Percentiles rank a stretch among this genome's conserved stretches.
These are phyloP conservation scores for Paradendryphiella salina DNA, from an alignment of 2,329 filamentous ascomycete genomes.

Conservation along the genomic window DNA sequence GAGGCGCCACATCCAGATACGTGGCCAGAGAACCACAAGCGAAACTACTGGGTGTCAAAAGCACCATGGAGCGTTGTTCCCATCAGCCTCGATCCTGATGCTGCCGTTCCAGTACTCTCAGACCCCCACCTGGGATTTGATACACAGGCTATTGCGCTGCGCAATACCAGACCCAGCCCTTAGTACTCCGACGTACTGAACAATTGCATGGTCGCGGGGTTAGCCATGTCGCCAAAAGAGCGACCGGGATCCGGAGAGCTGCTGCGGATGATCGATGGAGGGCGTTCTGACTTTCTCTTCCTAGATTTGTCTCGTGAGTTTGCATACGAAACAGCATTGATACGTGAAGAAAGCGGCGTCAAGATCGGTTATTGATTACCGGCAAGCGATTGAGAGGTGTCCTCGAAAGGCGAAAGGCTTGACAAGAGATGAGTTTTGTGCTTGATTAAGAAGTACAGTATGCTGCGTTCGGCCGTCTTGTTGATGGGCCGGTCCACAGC, in stretches of 20 bases:
- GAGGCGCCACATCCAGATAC: background rate
- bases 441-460: too few species aligned
- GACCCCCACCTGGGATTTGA: constrained; percentile 1
- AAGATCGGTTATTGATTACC: too few species aligned
- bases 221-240: constrained; percentile 13
- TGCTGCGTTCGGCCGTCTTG: too few species aligned
- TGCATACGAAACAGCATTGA: background rate
- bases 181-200: constrained; percentile 24
- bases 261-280: background rate
- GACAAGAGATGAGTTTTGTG: too few species aligned
- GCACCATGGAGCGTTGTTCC: constrained; percentile 13
- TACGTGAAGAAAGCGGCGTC: background rate
- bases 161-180: constrained; percentile 15
- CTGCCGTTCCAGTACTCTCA: background rate
- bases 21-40: constrained; percentile 1
- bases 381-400: too few species aligned
- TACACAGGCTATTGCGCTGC: background rate
- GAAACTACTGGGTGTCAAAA: constrained; percentile 15
- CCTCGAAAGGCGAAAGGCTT: too few species aligned
- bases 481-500: too few species aligned
- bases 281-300: background rate
- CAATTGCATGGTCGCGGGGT: constrained; percentile 18
- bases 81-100: constrained; percentile 14
- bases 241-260: constrained; percentile 11
- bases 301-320: background rate